Percentiles rank a stretch among this genome's conserved stretches.
phyloP scores from a whole-genome alignment of 305 asterid genomes.

The Fraxinus paxiana region DNA sequence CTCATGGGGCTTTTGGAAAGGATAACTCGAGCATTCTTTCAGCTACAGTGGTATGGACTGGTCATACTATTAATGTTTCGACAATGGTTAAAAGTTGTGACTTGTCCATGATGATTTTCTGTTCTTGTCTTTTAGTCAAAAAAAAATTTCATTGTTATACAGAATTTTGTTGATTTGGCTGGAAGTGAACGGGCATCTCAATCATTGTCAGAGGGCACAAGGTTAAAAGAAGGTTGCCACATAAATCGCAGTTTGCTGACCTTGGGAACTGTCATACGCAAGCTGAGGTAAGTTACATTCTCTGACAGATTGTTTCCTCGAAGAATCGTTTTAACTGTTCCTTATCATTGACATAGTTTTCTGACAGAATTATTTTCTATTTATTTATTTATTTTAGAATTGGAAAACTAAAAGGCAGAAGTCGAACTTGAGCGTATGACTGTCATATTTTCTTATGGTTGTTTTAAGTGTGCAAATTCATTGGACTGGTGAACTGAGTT shows the following conservation, averaged over 20 bases:
- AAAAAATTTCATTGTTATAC: slow-evolving; percentile 12
- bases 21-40: slow-evolving; percentile 62
- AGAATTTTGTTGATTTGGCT: slow-evolving; percentile 93
- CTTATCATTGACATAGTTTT: not conserved
- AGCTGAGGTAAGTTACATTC: slow-evolving; percentile 61
- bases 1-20: slow-evolving; percentile 69
- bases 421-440: not conserved
- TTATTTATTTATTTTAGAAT: not conserved
- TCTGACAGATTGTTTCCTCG: not conserved
- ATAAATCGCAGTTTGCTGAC: slow-evolving; percentile 93
- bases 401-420: not conserved
- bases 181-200: slow-evolving; percentile 99
- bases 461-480: not conserved
- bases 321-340: not conserved
- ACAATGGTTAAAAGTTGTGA: not conserved
- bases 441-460: not conserved
- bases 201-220: slow-evolving; percentile 79
- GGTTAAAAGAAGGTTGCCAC: slow-evolving; percentile 96
- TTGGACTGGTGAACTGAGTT: not conserved
- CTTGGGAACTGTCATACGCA: slow-evolving; percentile 86
- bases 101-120: not conserved
- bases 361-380: not conserved
- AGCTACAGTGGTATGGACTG: slow-evolving; percentile 71
- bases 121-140: slow-evolving; percentile 18
- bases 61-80: not conserved